Evolutionary conservation across 2,329 filamentous ascomycete species (phyloP), one percentile per base, ranked within the genome.

Genomic region (Nannizziopsis barbatae): DNA sequence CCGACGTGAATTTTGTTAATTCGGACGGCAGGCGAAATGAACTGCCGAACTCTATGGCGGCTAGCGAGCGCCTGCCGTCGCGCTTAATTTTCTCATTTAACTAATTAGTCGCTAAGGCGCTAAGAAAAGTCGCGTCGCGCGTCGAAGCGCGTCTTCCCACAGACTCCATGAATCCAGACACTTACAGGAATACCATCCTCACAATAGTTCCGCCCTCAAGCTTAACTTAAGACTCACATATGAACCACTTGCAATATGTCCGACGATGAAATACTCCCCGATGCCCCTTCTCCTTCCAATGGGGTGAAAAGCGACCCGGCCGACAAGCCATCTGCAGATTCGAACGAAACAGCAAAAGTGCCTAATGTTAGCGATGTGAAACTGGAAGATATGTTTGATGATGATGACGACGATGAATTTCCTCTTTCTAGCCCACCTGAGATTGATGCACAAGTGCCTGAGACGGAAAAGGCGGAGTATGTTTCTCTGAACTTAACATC

Each of bases 381-480:
- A 27, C 58, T 83, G 14, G 77, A 81, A 53, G 75, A 78, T 47
- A 67, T 82, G 45, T 81, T 83, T 53, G 72, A 75, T 33, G 75
- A 76, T 42, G 76, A 80, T 42, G 72, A 75, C 15, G 63, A 69
- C 42, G 65, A 71, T 32, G 77, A 80, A 50, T 80, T 77, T 56
- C 66, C 74, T 5, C 58, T 63, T 4, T 78, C 76, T 4, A 77
- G 72, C 53, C 71, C 70, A n/a, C 65, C 69, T 27, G 37, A 47
- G 12, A 11, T 38, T 33, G 30, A 11, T 17, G 31, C 20, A 18
- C 42, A 45, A 17, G 15, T 14, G 30, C 20, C 42, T 33, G 32
- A 49, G 15, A 2, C 32, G 11, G 47, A 38, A 42, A 15, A 27
- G 9, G n/a, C 42, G 22, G 37, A 50, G 48, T 50, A 50, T 22